phyloP scores from a whole-genome alignment of 306 rosid genomes.

The Cucumis sativus region Cucumber_9930_V3 NC_026661.2:3163501-3164000 shows the following conservation, averaged over 20 bases:
- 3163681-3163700: background rate
- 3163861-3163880: background rate
- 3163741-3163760: background rate
- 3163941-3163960: background rate
- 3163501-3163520: constrained; percentile 1
- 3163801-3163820: background rate
- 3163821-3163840: background rate
- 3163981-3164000: background rate
- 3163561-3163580: background rate
- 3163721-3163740: background rate
- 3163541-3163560: background rate
- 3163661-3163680: background rate
- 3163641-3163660: background rate
- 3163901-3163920: background rate
- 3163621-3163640: background rate
- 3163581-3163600: background rate
- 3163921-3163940: constrained; percentile 6
- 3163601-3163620: background rate
- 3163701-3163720: background rate
- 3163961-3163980: background rate
- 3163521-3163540: constrained; percentile 1
- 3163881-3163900: background rate
- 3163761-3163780: background rate
- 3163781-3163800: background rate
- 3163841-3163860: background rate